Base-by-base conservation (phyloP, 2,329 filamentous ascomycete genomes). In the Penicillium aurantiogriseum region DNA sequence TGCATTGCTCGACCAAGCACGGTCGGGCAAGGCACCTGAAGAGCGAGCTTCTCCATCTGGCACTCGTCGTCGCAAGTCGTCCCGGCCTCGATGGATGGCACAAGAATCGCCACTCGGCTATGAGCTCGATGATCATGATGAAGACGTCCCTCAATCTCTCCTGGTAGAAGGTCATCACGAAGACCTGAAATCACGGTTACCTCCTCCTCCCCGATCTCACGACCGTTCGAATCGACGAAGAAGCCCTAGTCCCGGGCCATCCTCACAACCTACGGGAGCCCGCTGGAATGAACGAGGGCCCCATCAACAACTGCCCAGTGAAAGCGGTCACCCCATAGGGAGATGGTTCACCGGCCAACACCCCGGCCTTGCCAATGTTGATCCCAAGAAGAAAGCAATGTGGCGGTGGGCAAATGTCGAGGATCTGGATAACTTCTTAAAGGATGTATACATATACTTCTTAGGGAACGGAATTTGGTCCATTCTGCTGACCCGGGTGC, bases 351-450 rank as follows among this genome's bases (percentile, higher is more conserved):
- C 64, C 5, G 68, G 68, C 19, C 70, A 67, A 49, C 66, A 72
- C 27, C 66, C 72, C 1, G 73, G 70, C 27, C 63, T 79, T 42
- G 72, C 73, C 19, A 71, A 77, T 51, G 77, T 81, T 29, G 83
- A 85, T 66, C 84, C 86, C 0, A 86, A 86, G 73, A 89, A 93
- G 69, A 89, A 88, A 73, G 92, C 92, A 4, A 85, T 96, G 79
- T 97, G 91, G 88, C 85, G 90, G 75, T 97, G 92, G 90, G 90
- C 90, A 54, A 96, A 96, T 69, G 90, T 94, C 56, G 86, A 90
- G 38, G 94, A 96, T 69, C 80, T 97, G 52, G 92, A 97, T 74
- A 88, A 86, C 67, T 97, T 96, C 71, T 86, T 96, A 69, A 84
- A 85, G 54, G 89, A 89, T 61, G 90, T 96, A 4, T 97, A 97